Evolutionary conservation across 805 yeast species (phyloP).

Genomic region (Dipodascopsis tothii): DNA sequence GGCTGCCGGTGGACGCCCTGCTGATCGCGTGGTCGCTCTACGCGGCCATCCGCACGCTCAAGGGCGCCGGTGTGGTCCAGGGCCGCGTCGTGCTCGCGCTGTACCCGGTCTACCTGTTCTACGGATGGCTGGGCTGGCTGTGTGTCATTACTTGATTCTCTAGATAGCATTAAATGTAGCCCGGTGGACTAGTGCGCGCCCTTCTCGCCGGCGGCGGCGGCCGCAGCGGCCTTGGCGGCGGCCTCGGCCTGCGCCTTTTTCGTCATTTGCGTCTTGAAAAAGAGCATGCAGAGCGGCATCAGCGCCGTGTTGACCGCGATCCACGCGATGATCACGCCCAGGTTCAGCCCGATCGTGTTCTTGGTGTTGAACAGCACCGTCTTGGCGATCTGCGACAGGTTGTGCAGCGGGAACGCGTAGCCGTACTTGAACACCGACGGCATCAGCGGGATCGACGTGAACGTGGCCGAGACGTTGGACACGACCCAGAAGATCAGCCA

Average conservation of each 20-base stretch:
- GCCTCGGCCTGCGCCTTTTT: slow-evolving; percentile 1
- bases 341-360: slow-evolving; percentile 51
- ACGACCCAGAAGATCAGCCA: slow-evolving; percentile 70
- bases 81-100: slow-evolving; percentile 55
- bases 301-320: slow-evolving; percentile 38
- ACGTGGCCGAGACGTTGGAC: slow-evolving; percentile 60
- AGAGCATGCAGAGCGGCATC: slow-evolving; percentile 13
- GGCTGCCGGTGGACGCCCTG: slow-evolving; percentile 42
- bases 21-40: slow-evolving; percentile 57
- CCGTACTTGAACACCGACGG: slow-evolving; percentile 57
- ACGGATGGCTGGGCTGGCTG: slow-evolving; percentile 57
- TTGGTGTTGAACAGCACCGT: slow-evolving; percentile 52
- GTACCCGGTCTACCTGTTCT: slow-evolving; percentile 59
- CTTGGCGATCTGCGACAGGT: slow-evolving; percentile 54
- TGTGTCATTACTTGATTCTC: slow-evolving; percentile 46
- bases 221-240: not conserved
- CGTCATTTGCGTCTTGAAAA: slow-evolving; percentile 7
- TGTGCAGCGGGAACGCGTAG: slow-evolving; percentile 62
- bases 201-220: too few species aligned
- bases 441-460: slow-evolving; percentile 53
- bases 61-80: slow-evolving; percentile 55
- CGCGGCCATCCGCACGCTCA: slow-evolving; percentile 54
- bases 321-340: slow-evolving; percentile 58
- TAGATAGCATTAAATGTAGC: not conserved
- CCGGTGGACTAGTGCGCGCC: not conserved